Evolutionary conservation across 257 asterid species (phyloP).

Genomic region (Avicennia marina): DNA sequence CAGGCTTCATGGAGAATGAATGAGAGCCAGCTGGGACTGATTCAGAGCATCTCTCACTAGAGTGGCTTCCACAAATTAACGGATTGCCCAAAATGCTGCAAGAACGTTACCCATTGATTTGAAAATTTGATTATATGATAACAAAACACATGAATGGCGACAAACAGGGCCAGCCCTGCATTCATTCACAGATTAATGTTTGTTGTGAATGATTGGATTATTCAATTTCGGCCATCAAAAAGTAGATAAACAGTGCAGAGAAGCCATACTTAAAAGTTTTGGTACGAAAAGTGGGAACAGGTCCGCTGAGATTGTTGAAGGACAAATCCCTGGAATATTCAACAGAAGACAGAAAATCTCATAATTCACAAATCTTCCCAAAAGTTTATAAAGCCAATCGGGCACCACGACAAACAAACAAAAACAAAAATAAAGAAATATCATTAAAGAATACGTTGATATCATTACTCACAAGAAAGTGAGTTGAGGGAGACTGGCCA

Average conservation of each 20-base stretch:
- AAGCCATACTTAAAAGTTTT: slow-evolving; percentile 77
- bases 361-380: slow-evolving; percentile 14
- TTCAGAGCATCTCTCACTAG: slow-evolving; percentile 65
- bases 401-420: not conserved
- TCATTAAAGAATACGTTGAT: no score
- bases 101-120: not conserved
- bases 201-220: no score
- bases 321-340: slow-evolving; percentile 81
- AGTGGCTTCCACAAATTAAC: slow-evolving; percentile 65
- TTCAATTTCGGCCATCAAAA: no score
- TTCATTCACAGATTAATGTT: no score
- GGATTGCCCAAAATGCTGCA: slow-evolving; percentile 79
- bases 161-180: not conserved
- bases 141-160: not conserved
- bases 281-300: slow-evolving; percentile 74
- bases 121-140: no score
- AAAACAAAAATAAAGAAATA: no score
- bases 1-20: slow-evolving; percentile 43
- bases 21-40: slow-evolving; percentile 45
- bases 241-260: slow-evolving; percentile 16
- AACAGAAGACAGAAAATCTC: not conserved
- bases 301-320: slow-evolving; percentile 86
- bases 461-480: slow-evolving; percentile 82
- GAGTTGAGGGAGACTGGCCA: slow-evolving; percentile 85
- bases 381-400: no score